Evolutionary conservation across 192 early-diverging fungal species (phyloP).

Genomic region (Coemansia aciculifera): DNA sequence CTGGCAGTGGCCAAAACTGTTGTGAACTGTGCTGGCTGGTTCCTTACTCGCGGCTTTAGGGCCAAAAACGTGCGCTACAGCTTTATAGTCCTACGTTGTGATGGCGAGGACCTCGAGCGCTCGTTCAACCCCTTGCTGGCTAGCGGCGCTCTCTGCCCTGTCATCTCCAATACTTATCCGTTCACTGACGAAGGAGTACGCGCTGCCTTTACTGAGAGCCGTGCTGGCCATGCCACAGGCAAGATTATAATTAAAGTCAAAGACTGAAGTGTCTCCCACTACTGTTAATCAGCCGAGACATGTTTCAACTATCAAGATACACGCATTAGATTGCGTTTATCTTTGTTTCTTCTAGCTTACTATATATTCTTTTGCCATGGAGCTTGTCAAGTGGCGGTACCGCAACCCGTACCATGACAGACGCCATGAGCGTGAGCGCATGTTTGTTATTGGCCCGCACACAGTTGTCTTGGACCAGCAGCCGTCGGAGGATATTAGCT

Average conservation of each 20-base stretch:
- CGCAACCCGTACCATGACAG: conserved; percentile 18
- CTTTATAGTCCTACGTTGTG: conserved; percentile 22
- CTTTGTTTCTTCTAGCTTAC: not conserved
- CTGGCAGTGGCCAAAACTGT: conserved; percentile 14
- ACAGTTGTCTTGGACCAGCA: conserved; percentile 15
- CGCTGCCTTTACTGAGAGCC: conserved; percentile 40
- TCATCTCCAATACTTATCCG: conserved; percentile 44
- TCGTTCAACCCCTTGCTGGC: conserved; percentile 50
- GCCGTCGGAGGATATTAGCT: conserved; percentile 9
- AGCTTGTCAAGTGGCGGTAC: not conserved
- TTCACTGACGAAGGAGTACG: conserved; percentile 44
- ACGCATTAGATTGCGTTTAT: too few relatives aligned
- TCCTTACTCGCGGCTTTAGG: conserved; percentile 22
- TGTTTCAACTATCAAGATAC: too few relatives aligned
- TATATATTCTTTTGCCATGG: not conserved
- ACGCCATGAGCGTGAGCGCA: conserved; percentile 2
- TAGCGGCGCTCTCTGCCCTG: conserved; percentile 30
- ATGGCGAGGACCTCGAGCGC: conserved; percentile 40
- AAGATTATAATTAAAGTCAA: conserved; percentile 55
- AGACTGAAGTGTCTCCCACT: not conserved
- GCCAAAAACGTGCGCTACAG: conserved; percentile 27
- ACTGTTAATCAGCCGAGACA: not conserved
- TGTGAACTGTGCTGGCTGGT: conserved; percentile 10
- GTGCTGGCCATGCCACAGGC: conserved; percentile 54
- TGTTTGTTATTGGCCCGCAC: conserved; percentile 32